Percentiles rank a stretch among this genome's conserved stretches.
These are phyloP conservation scores for Trichophyton schoenleinii DNA, from an alignment of 2,329 filamentous ascomycete genomes.

Conservation along the genomic window DNA sequence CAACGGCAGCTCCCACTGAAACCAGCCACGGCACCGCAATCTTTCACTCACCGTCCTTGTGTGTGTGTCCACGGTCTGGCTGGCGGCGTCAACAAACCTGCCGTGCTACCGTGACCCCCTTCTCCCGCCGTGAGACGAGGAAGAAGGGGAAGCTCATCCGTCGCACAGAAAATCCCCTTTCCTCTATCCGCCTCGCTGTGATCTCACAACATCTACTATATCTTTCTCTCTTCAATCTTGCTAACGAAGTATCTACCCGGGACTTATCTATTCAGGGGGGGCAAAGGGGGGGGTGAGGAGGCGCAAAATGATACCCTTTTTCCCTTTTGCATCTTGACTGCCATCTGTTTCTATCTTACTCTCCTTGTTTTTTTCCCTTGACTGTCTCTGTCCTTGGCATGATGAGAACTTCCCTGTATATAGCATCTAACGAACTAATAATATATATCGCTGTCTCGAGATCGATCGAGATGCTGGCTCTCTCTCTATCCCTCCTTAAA, in stretches of 20 bases:
- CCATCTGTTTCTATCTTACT: background rate
- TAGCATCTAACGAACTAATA: background rate
- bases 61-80: background rate
- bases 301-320: constrained; percentile 3
- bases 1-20: constrained; percentile 41
- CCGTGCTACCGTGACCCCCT: background rate
- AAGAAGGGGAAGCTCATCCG: background rate
- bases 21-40: background rate
- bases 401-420: background rate
- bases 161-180: background rate
- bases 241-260: background rate
- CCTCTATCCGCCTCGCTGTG: background rate
- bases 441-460: background rate
- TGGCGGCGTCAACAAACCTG: background rate
- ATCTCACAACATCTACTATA: background rate
- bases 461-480: background rate
- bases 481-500: background rate
- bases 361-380: too few relatives aligned
- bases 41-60: background rate
- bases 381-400: background rate
- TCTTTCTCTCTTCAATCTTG: background rate
- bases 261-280: background rate
- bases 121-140: background rate
- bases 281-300: too few relatives aligned
- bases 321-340: background rate